These are phyloP conservation scores for Trapa bicornis DNA, from an alignment of 345 rosid species.

Conservation along the genomic window DNA sequence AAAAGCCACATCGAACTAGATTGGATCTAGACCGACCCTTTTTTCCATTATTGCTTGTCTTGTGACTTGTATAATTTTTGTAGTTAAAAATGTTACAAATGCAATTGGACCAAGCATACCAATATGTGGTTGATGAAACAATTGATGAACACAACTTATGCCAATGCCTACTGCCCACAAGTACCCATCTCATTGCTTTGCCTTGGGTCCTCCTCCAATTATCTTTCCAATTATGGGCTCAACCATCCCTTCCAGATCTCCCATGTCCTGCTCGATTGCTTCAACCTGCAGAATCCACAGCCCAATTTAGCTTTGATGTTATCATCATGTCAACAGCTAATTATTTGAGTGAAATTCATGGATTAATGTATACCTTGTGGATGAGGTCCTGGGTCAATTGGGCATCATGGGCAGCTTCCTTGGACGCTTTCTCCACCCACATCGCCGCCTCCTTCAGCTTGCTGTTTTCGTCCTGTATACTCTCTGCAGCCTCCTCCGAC, in stretches of 20 bases:
- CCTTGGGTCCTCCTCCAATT: conserved; percentile 13
- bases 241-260: conserved; percentile 41
- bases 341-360: no score
- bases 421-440: conserved; percentile 36
- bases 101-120: no score
- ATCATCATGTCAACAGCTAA: not conserved
- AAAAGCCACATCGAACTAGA: not conserved
- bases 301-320: not conserved
- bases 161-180: no score
- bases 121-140: no score
- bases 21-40: not conserved
- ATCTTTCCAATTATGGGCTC: conserved; percentile 34
- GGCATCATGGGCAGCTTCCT: conserved; percentile 56
- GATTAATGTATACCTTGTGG: conserved; percentile 36
- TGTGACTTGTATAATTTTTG: no score
- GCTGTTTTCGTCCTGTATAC: conserved; percentile 36
- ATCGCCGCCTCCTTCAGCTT: conserved; percentile 48
- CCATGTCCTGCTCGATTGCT: conserved; percentile 35
- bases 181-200: conserved; percentile 2
- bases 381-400: conserved; percentile 27
- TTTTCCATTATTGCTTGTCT: not conserved
- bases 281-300: conserved; percentile 29
- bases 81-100: no score
- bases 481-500: conserved; percentile 23
- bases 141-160: not conserved